Base-by-base conservation (phyloP, 768 basidiomycete species). In the Hypholoma fasciculare region DNA sequence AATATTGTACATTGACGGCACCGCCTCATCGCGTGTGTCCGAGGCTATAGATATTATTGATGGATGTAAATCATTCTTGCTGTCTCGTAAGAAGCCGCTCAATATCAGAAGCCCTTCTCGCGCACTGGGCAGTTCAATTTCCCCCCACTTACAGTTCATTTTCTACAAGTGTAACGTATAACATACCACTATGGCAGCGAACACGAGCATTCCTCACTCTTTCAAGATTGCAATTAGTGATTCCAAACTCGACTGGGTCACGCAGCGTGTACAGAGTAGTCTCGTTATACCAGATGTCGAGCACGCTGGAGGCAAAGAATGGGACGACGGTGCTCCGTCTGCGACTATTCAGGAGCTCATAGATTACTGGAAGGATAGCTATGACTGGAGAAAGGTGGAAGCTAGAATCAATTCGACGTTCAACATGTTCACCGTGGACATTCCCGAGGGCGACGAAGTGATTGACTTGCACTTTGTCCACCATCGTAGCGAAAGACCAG, bases 381-480 rank as follows among this genome's bases (percentile, higher is more conserved):
- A 76, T 59, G 76, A 84, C 69, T 84, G 83, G 82, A 72, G 77
- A 50, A 76, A 69, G 42, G 67, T 78, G 7, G 83, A 85, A 62
- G 71, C 68, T 0, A 63, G 63, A n/a, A 68, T 85, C 61, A 85
- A 85, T 64, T 66, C 70, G n/a, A 72, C 72, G 11, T 66, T 80
- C 13, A 74, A 79, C 9, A 80, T 81, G 76, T 85, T 79, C 67
- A 83, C 79, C 1, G 66, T 74, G n/a, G 78, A 82, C 52, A 74
- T 85, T 47, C 67, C 74, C 6, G 78, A 82, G 37, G 75, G 69
- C 2, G 76, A 75, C 52, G 82, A 74, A 13, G 65, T 71, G 4
- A 69, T 85, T 43, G 78, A 81, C 37, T 68, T 84, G 5, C 84
- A 86, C 60, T 85, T 80, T 59, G 75, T 83, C 2, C 83, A 84